These are phyloP conservation scores for Flagelloscypha sp. DNA, from an alignment of 768 basidiomycete genomes.

Conservation along the genomic window DNA sequence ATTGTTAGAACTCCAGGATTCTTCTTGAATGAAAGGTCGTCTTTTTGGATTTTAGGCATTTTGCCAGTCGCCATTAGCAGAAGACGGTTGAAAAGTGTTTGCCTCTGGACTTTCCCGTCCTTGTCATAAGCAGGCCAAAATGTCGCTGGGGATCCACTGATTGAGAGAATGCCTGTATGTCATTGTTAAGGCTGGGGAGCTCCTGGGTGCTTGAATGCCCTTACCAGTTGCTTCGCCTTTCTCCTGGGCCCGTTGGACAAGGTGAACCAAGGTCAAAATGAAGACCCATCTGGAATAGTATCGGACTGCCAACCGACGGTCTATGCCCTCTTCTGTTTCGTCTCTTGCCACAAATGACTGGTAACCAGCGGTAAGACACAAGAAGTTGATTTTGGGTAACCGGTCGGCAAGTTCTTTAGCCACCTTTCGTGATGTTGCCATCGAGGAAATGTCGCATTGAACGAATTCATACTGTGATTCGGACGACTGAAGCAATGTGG, in stretches of 20 bases:
- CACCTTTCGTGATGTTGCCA: conserved; percentile 20
- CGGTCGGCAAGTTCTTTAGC: conserved; percentile 15
- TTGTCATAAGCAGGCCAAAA: too few species aligned
- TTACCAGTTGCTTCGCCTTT: conserved; percentile 24
- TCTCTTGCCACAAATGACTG: conserved; percentile 17
- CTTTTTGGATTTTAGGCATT: conserved; percentile 18
- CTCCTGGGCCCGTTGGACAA: conserved; percentile 20
- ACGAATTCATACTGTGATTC: conserved; percentile 21
- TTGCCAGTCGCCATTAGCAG: conserved; percentile 13
- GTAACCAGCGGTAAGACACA: conserved; percentile 20
- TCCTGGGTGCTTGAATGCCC: too few species aligned
- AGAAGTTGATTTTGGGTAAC: conserved; percentile 23
- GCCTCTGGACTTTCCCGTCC: conserved; percentile 32
- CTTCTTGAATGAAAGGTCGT: conserved; percentile 24
- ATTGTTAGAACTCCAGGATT: conserved; percentile 14
- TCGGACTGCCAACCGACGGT: conserved; percentile 21
- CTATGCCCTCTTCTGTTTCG: conserved; percentile 26
- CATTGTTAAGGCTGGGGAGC: too few species aligned
- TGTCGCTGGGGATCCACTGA: too few species aligned
- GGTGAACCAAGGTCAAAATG: conserved; percentile 21
- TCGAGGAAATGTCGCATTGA: conserved; percentile 22
- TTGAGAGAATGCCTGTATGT: too few species aligned
- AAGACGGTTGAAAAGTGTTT: conserved; percentile 21
- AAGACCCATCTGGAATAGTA: conserved; percentile 27
- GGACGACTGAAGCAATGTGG: conserved; percentile 15